Percentiles rank a stretch among this genome's conserved stretches.
phyloP scores from a whole-genome alignment of 108 stramenopile genomes.

The Cyclotella sp. region DNA sequence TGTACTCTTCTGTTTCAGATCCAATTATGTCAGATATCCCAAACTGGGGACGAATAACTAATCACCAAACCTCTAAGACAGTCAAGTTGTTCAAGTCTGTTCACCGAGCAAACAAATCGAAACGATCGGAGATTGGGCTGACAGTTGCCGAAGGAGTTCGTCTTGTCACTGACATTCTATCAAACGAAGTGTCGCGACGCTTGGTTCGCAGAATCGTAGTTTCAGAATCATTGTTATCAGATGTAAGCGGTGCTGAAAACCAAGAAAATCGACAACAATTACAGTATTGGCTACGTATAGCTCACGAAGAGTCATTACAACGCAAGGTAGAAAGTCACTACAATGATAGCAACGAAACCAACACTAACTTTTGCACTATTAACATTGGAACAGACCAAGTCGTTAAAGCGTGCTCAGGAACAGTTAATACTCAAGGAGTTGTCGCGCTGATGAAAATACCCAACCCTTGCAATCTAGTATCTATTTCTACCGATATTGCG shows the following conservation, averaged over 20 bases:
- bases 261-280: slow-evolving; percentile 30
- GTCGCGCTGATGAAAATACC: slow-evolving; percentile 83
- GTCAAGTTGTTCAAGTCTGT: slow-evolving; percentile 74
- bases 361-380: slow-evolving; percentile 30
- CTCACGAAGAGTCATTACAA: slow-evolving; percentile 37
- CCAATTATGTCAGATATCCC: not conserved
- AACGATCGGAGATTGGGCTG: slow-evolving; percentile 59
- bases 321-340: slow-evolving; percentile 31
- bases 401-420: slow-evolving; percentile 67
- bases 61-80: slow-evolving; percentile 66
- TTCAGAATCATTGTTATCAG: slow-evolving; percentile 43
- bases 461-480: slow-evolving; percentile 18
- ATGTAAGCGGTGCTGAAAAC: slow-evolving; percentile 1
- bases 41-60: slow-evolving; percentile 48
- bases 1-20: not conserved
- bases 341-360: slow-evolving; percentile 17
- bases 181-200: slow-evolving; percentile 61
- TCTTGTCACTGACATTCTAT: slow-evolving; percentile 78
- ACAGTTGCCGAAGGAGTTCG: slow-evolving; percentile 87
- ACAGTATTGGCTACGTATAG: slow-evolving; percentile 29
- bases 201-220: slow-evolving; percentile 73
- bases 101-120: slow-evolving; percentile 68
- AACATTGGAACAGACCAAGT: slow-evolving; percentile 68
- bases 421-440: slow-evolving; percentile 83
- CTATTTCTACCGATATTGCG: not conserved